phyloP scores from a whole-genome alignment of 768 basidiomycete genomes.

The Dentipellis fragilis region DNA sequence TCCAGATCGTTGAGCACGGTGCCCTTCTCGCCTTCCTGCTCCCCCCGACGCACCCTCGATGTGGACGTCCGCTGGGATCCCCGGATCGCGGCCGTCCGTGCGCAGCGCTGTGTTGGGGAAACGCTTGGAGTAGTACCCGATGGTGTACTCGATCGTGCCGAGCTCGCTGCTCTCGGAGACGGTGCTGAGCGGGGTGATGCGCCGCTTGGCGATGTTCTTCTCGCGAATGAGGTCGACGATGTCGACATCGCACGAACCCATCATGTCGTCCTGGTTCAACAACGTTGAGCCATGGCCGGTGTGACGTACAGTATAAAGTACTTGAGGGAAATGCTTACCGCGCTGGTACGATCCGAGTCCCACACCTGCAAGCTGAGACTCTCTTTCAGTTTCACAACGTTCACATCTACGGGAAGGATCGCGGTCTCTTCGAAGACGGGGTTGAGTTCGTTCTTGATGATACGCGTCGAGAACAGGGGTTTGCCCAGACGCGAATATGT shows the following conservation, averaged over 20 bases:
- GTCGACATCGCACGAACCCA: slow-evolving; percentile 37
- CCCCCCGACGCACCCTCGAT: slow-evolving; percentile 41
- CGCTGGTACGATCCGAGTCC: slow-evolving; percentile 49
- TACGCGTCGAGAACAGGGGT: slow-evolving; percentile 61
- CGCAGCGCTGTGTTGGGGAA: slow-evolving; percentile 18
- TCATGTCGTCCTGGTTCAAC: slow-evolving; percentile 34
- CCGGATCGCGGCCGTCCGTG: slow-evolving; percentile 22
- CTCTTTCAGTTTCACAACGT: slow-evolving; percentile 62
- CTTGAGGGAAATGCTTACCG: slow-evolving; percentile 11
- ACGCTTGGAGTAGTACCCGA: slow-evolving; percentile 42
- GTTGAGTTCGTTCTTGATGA: slow-evolving; percentile 50
- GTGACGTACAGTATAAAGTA: neutral
- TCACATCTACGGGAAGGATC: slow-evolving; percentile 47
- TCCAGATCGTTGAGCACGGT: slow-evolving; percentile 23
- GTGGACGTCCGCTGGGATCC: slow-evolving; percentile 28
- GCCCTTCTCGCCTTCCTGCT: slow-evolving; percentile 23
- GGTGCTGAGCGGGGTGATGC: slow-evolving; percentile 13
- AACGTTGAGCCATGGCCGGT: neutral
- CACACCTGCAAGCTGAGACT: slow-evolving; percentile 54
- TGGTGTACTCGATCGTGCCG: slow-evolving; percentile 36
- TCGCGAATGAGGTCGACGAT: slow-evolving; percentile 20
- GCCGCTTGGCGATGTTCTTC: slow-evolving; percentile 18
- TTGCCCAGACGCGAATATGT: slow-evolving; percentile 56
- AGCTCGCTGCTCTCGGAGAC: slow-evolving; percentile 20
- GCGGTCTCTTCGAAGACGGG: slow-evolving; percentile 67